Evolutionary conservation across 2,329 filamentous ascomycete species (phyloP).

Genomic region (Botrytis fragariae): DNA sequence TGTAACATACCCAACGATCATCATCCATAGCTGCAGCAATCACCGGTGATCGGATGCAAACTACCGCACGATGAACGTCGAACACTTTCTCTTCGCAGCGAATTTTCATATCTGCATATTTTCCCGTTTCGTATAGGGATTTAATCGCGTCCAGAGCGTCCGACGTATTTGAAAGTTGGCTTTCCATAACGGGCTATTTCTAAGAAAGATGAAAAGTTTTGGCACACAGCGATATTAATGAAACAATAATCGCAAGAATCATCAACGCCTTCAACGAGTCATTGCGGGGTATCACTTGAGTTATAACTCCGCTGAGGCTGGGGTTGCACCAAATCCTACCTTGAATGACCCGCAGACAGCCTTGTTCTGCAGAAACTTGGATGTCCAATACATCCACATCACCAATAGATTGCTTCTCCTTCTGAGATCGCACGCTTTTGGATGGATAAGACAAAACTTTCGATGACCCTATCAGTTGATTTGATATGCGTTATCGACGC

Average conservation of each 20-base stretch:
- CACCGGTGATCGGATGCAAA: slow-evolving; percentile 28
- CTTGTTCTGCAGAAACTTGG: not conserved
- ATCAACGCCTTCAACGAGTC: too few species aligned
- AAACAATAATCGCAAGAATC: not conserved
- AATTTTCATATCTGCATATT: slow-evolving; percentile 30
- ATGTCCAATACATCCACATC: not conserved
- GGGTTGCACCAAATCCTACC: not conserved
- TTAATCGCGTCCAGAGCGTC: slow-evolving; percentile 2
- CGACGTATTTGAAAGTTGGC: not conserved
- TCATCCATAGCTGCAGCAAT: slow-evolving; percentile 27
- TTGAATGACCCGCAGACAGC: not conserved
- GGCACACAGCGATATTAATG: not conserved
- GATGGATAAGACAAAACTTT: too few species aligned
- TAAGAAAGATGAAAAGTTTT: not conserved
- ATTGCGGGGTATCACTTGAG: not conserved
- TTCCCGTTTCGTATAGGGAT: slow-evolving; percentile 16
- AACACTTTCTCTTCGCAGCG: slow-evolving; percentile 23
- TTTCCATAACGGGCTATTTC: not conserved
- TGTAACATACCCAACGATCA: slow-evolving; percentile 21
- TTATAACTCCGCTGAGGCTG: not conserved
- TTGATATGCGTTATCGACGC: not conserved
- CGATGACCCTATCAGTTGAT: not conserved
- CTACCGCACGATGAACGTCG: slow-evolving; percentile 26
- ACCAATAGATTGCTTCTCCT: not conserved
- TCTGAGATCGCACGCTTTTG: not conserved